Percentiles rank a stretch among this genome's conserved stretches.
Evolutionary conservation across 495 filamentous ascomycete species (phyloP).

Genomic region (Tuber indicum): DNA sequence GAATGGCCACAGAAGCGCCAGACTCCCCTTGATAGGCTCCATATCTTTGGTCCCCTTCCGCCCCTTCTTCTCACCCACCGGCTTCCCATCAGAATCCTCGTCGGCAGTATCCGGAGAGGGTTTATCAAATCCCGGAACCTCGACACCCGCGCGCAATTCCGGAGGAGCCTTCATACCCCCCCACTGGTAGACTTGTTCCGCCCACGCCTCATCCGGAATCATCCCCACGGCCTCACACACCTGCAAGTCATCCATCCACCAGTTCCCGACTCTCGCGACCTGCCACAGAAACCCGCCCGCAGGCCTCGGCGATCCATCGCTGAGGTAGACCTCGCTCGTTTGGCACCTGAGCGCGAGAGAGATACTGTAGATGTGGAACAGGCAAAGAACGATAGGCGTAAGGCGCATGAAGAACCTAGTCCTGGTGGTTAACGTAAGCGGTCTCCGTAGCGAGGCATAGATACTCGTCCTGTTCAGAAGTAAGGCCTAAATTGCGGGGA

Average conservation of each 20-base stretch:
- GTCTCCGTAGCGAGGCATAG: slow-evolving; percentile 79
- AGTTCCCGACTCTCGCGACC: slow-evolving; percentile 31
- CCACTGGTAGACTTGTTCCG: slow-evolving; percentile 24
- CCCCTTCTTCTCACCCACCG: slow-evolving; percentile 46
- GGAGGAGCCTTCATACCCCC: slow-evolving; percentile 22
- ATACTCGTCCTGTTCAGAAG: slow-evolving; percentile 87
- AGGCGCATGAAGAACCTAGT: slow-evolving; percentile 67
- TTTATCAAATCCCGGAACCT: neutral
- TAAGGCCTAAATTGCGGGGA: slow-evolving; percentile 52
- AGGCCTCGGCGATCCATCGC: neutral
- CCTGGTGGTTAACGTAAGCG: slow-evolving; percentile 63
- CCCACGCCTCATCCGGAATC: slow-evolving; percentile 35
- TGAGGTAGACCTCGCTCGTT: slow-evolving; percentile 47
- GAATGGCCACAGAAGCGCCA: slow-evolving; percentile 79
- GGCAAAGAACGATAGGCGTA: slow-evolving; percentile 66
- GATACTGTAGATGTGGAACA: slow-evolving; percentile 58
- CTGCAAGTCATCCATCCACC: slow-evolving; percentile 32
- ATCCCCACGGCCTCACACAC: slow-evolving; percentile 36
- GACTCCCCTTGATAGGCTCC: slow-evolving; percentile 57
- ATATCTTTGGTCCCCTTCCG: slow-evolving; percentile 46
- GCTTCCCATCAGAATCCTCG: slow-evolving; percentile 57
- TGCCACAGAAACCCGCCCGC: slow-evolving; percentile 32
- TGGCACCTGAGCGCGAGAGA: slow-evolving; percentile 89
- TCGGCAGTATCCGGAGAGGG: slow-evolving; percentile 55
- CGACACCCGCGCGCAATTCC: neutral